Conservation (phyloP, 495 filamentous ascomycete genomes). For the Diplogelasinospora grovesii region DNA sequence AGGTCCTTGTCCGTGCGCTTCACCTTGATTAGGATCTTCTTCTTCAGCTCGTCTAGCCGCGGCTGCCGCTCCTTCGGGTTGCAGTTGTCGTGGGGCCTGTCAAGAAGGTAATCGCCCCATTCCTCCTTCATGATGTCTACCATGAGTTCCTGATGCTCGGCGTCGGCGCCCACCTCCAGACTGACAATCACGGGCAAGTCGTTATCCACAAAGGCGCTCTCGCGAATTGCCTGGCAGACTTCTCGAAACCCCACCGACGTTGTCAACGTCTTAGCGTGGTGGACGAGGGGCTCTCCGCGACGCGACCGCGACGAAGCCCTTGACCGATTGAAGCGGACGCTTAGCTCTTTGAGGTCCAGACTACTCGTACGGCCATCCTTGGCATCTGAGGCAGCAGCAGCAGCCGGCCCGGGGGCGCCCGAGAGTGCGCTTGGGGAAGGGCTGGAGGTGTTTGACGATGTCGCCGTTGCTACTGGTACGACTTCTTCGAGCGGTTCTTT, state of each 20-base stretch:
- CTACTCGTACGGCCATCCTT: constrained; percentile 14
- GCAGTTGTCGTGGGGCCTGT: constrained; percentile 39
- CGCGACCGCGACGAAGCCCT: constrained; percentile 22
- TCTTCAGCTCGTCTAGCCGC: constrained; percentile 56
- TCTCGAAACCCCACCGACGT: constrained; percentile 78
- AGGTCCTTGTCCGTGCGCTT: constrained; percentile 54
- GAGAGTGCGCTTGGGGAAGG: constrained; percentile 36
- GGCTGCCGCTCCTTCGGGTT: constrained; percentile 56
- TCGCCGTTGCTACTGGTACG: too few species aligned
- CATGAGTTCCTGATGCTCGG: constrained; percentile 81
- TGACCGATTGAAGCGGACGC: constrained; percentile 14
- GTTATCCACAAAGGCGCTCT: constrained; percentile 66
- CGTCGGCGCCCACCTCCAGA: constrained; percentile 78
- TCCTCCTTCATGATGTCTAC: constrained; percentile 86
- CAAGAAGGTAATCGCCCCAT: constrained; percentile 69
- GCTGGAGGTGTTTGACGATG: too few species aligned
- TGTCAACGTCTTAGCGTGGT: constrained; percentile 65
- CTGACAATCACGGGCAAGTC: constrained; percentile 82
- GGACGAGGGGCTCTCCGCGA: constrained; percentile 19
- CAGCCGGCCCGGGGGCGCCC: constrained; percentile 9
- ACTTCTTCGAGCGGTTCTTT: too few species aligned
- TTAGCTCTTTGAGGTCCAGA: constrained; percentile 21
- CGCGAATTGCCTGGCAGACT: constrained; percentile 73
- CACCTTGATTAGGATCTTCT: constrained; percentile 88
- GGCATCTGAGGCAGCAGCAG: constrained; percentile 6